Evolutionary conservation across 2,329 filamentous ascomycete species (phyloP).

Genomic region (Penicillium sp.): DNA sequence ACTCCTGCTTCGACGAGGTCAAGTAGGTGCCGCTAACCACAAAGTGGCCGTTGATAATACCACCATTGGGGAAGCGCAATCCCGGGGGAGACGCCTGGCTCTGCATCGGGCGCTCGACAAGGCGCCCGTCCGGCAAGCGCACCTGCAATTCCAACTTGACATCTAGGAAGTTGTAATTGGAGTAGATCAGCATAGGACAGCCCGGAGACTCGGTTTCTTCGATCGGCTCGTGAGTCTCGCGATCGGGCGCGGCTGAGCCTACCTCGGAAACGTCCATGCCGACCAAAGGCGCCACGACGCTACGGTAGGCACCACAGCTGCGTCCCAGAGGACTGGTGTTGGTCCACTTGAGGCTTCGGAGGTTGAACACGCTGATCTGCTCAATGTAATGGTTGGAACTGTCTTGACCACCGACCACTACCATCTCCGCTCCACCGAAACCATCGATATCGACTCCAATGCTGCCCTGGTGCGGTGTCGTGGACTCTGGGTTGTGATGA

Average conservation of each 20-base stretch:
- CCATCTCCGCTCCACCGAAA: conserved; percentile 90
- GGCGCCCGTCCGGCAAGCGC: conserved; percentile 75
- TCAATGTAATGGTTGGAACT: conserved; percentile 99
- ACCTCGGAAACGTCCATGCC: conserved; percentile 49
- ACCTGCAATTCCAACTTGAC: conserved; percentile 95
- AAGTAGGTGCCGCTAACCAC: conserved; percentile 97
- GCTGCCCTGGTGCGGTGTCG: conserved; percentile 82
- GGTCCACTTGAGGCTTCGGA: conserved; percentile 93
- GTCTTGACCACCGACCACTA: conserved; percentile 94
- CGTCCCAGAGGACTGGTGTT: conserved; percentile 83
- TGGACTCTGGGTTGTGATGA: conserved; percentile 81
- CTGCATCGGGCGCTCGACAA: conserved; percentile 83
- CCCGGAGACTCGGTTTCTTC: conserved; percentile 42
- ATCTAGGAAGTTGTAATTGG: conserved; percentile 98
- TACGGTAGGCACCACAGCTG: conserved; percentile 94
- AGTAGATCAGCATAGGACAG: conserved; percentile 89
- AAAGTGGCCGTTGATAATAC: conserved; percentile 92
- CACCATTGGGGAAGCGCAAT: conserved; percentile 91
- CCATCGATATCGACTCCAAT: conserved; percentile 90
- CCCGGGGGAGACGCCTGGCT: conserved; percentile 85
- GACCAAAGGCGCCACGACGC: conserved; percentile 81
- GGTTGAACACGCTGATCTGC: conserved; percentile 96
- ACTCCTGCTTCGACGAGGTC: conserved; percentile 97
- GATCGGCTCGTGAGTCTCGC: conserved; percentile 38
- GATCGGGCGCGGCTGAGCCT: conserved; percentile 44